These are phyloP conservation scores for Agastache rugosa DNA, from an alignment of 257 asterid species.

Conservation along the genomic window DNA sequence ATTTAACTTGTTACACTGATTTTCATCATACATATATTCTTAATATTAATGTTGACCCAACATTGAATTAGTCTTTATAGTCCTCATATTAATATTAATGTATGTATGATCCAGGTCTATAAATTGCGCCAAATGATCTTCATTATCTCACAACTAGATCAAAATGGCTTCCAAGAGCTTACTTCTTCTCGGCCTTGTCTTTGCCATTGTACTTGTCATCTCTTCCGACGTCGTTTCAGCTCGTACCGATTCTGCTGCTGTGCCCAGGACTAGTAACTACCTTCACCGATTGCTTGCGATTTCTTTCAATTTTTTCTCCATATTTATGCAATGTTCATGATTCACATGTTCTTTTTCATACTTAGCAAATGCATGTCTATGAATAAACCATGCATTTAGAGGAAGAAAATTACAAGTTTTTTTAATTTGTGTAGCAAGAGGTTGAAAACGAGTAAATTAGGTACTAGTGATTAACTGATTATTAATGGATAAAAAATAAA, in stretches of 20 bases:
- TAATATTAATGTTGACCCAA: neutral
- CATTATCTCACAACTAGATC: slow-evolving; percentile 14
- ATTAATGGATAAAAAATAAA: too few species aligned
- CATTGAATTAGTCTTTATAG: neutral
- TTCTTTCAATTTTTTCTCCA: too few species aligned
- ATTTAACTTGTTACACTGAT: slow-evolving; percentile 15
- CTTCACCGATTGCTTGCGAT: neutral
- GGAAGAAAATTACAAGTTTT: too few species aligned
- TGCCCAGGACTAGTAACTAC: slow-evolving; percentile 27
- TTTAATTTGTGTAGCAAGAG: too few species aligned
- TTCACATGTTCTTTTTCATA: too few species aligned
- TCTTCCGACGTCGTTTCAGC: slow-evolving; percentile 41
- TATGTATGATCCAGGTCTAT: too few species aligned
- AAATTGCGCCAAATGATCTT: slow-evolving; percentile 29
- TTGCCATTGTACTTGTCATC: slow-evolving; percentile 32
- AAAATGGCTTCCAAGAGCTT: slow-evolving; percentile 40
- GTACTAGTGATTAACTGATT: too few species aligned
- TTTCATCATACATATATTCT: neutral
- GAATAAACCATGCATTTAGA: too few species aligned
- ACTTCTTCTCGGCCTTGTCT: slow-evolving; percentile 41
- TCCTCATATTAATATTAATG: too few species aligned
- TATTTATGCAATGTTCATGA: too few species aligned
- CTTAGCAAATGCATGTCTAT: too few species aligned
- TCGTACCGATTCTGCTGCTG: slow-evolving; percentile 21
- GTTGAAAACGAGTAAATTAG: too few species aligned